A percentile compares a stretch with the other conserved stretches of the same genome.
Evolutionary conservation across 1,284 basidiomycete genomes (phyloP).

Genomic region (Takashimella tepidaria): DNA sequence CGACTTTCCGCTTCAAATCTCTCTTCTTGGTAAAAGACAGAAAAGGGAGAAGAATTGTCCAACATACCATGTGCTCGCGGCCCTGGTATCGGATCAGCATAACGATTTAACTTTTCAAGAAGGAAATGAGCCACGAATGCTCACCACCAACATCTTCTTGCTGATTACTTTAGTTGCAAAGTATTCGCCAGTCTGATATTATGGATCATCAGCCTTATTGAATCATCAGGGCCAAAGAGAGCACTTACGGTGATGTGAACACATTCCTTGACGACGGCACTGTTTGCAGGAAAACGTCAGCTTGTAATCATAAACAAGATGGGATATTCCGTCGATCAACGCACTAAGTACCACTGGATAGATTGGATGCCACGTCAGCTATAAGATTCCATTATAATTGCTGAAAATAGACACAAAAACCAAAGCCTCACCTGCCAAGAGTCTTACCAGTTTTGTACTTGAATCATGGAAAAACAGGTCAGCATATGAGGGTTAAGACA

Average conservation of each 20-base stretch:
- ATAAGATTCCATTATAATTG: no score
- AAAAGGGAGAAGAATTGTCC: no score
- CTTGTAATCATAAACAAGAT: not conserved
- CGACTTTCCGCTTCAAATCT: not conserved
- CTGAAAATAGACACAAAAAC: slow-evolving; percentile 58
- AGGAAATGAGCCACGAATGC: slow-evolving; percentile 7
- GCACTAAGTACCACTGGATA: slow-evolving; percentile 44
- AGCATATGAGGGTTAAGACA: no score
- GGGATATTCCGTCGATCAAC: slow-evolving; percentile 7
- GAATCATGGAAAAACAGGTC: no score
- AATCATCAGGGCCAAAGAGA: not conserved
- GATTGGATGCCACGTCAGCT: no score
- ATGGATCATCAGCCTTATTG: slow-evolving; percentile 13
- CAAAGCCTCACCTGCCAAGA: slow-evolving; percentile 85
- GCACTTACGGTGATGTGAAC: slow-evolving; percentile 85
- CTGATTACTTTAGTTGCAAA: slow-evolving; percentile 57
- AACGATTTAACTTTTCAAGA: not conserved
- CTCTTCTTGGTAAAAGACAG: not conserved
- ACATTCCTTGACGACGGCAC: slow-evolving; percentile 67
- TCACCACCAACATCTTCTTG: slow-evolving; percentile 86
- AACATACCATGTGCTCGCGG: slow-evolving; percentile 76
- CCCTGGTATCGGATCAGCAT: slow-evolving; percentile 51
- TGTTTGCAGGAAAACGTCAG: slow-evolving; percentile 31
- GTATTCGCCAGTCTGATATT: slow-evolving; percentile 51
- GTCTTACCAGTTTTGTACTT: slow-evolving; percentile 94